phyloP scores from a whole-genome alignment of 2,329 filamentous ascomycete species.

The Curvularia lunata region DNA sequence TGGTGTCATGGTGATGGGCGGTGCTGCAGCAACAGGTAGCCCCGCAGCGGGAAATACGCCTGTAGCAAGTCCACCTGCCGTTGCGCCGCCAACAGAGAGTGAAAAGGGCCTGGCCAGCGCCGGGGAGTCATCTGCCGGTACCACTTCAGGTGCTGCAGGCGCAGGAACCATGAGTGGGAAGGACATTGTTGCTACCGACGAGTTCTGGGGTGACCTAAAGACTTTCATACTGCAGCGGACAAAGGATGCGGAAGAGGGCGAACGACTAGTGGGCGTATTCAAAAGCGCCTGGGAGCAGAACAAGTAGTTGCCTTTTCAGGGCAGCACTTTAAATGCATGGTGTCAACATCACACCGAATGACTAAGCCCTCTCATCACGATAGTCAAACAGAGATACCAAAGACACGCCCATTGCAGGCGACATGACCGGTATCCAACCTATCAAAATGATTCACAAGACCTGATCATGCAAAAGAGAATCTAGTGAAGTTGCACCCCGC shows the following conservation, averaged over 20 bases:
- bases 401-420: conserved; percentile 29
- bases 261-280: conserved; percentile 71
- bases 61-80: conserved; percentile 55
- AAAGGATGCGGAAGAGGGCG: conserved; percentile 70
- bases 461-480: conserved; percentile 21
- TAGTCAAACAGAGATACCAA: conserved; percentile 19
- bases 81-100: conserved; percentile 60
- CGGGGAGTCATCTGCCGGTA: conserved; percentile 15
- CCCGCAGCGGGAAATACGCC: conserved; percentile 51
- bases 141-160: conserved; percentile 33
- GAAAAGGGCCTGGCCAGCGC: conserved; percentile 49
- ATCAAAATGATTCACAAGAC: conserved; percentile 21
- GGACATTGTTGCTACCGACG: conserved; percentile 69
- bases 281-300: conserved; percentile 69
- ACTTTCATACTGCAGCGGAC: conserved; percentile 81
- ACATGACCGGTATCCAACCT: conserved; percentile 30
- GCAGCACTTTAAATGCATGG: neutral
- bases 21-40: conserved; percentile 51
- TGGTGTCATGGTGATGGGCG: conserved; percentile 85
- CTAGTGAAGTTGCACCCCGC: conserved; percentile 1
- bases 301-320: conserved; percentile 17
- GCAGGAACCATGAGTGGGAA: conserved; percentile 59
- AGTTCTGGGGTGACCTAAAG: conserved; percentile 86
- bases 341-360: neutral
- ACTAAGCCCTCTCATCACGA: conserved; percentile 13